phyloP scores from a whole-genome alignment of 2,329 filamentous ascomycete species.

The Phaeomoniella chlamydospora region DNA sequence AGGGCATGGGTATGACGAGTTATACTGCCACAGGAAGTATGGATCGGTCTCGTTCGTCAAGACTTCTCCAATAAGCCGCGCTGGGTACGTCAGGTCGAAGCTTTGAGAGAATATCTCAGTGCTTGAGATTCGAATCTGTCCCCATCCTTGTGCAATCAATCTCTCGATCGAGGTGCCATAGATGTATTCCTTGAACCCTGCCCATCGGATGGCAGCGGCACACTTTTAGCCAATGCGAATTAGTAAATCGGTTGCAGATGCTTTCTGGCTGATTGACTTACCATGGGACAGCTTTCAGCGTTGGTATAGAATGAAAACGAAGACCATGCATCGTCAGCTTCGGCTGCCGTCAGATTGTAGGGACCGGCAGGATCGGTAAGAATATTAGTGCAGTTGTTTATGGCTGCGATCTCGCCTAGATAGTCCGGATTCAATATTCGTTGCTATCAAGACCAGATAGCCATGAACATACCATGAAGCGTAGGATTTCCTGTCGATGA shows the following conservation, averaged over 20 bases:
- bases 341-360: too few species aligned
- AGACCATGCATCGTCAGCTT: too few species aligned
- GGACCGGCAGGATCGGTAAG: slow-evolving; percentile 32
- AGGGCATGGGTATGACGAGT: too few species aligned
- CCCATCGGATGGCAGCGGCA: slow-evolving; percentile 40
- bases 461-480: too few species aligned
- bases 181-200: slow-evolving; percentile 40
- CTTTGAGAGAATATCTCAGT: slow-evolving; percentile 32
- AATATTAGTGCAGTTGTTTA: slow-evolving; percentile 36
- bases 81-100: slow-evolving; percentile 20
- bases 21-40: too few species aligned
- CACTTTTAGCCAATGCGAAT: too few species aligned
- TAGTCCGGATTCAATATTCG: too few species aligned
- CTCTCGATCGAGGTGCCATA: slow-evolving; percentile 36
- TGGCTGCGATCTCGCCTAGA: slow-evolving; percentile 41
- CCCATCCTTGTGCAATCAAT: slow-evolving; percentile 34
- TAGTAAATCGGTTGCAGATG: too few species aligned
- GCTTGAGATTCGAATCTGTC: slow-evolving; percentile 32
- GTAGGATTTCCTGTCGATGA: slow-evolving; percentile 33
- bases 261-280: too few species aligned
- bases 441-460: too few species aligned
- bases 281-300: slow-evolving; percentile 43
- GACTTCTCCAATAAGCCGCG: too few species aligned
- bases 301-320: slow-evolving; percentile 41
- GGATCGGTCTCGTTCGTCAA: too few species aligned